Evolutionary conservation across 768 basidiomycete species (phyloP).

Genomic region (Naganishia antarctica): DNA sequence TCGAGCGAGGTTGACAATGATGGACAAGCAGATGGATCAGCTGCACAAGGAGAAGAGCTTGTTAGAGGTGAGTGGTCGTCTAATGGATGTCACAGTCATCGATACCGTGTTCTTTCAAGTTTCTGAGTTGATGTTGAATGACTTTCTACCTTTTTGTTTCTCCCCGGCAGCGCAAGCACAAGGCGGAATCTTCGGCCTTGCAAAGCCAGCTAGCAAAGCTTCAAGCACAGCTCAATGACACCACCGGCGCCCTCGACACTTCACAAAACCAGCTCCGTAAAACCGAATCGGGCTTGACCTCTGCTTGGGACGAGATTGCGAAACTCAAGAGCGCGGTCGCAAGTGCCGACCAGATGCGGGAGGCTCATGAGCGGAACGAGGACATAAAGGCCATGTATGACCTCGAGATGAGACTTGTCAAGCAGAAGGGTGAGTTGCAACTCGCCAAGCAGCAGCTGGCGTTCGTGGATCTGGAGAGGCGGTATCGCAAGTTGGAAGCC

Average conservation of each 20-base stretch:
- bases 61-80: slow-evolving; percentile 14
- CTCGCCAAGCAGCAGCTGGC: slow-evolving; percentile 1
- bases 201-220: slow-evolving; percentile 9
- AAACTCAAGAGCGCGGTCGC: not conserved
- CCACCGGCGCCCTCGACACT: slow-evolving; percentile 14
- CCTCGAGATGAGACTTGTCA: slow-evolving; percentile 10
- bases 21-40: slow-evolving; percentile 25
- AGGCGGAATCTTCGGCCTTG: slow-evolving; percentile 12
- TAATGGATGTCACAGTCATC: too few relatives aligned
- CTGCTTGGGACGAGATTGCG: not conserved
- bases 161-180: slow-evolving; percentile 3
- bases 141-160: not conserved
- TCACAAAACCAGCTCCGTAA: slow-evolving; percentile 17
- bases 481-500: not conserved
- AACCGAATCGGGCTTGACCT: not conserved
- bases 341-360: not conserved
- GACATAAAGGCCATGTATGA: slow-evolving; percentile 11
- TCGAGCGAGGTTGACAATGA: slow-evolving; percentile 21
- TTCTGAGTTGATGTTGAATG: slow-evolving; percentile 1
- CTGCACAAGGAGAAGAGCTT: slow-evolving; percentile 23
- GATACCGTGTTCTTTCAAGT: too few relatives aligned
- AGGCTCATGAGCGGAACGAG: not conserved
- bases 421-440: slow-evolving; percentile 13
- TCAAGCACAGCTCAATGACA: slow-evolving; percentile 1
- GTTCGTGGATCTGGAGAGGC: slow-evolving; percentile 5